Evolutionary conservation across 2,329 filamentous ascomycete genomes (phyloP).

Genomic region (Cladosporium cucumerinum): DNA sequence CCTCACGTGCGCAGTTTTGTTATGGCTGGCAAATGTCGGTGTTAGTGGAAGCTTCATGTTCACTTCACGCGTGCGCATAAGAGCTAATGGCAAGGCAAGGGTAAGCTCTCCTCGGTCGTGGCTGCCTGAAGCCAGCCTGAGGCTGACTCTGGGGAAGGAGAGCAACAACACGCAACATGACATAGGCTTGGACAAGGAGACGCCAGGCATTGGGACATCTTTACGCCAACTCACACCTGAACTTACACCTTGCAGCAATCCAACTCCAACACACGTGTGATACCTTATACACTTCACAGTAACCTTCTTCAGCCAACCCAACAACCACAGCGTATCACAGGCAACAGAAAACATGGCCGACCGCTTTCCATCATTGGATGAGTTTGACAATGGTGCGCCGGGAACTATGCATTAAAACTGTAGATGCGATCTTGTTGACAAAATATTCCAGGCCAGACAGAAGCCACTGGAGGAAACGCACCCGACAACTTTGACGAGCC

Average conservation of each 20-base stretch:
- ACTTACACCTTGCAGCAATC: neutral
- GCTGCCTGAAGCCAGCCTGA: neutral
- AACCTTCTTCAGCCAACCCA: neutral
- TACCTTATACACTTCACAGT: neutral
- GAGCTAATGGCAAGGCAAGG: neutral
- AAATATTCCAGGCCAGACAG: conserved; percentile 60
- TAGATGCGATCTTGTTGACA: conserved; percentile 18
- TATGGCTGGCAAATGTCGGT: neutral
- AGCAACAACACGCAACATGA: conserved; percentile 1
- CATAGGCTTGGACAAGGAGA: neutral
- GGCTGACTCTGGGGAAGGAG: neutral
- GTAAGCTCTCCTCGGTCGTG: neutral
- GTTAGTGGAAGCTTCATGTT: neutral
- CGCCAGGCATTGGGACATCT: conserved; percentile 3
- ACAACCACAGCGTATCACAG: conserved; percentile 2
- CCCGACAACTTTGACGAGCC: conserved; percentile 55
- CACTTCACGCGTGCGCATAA: neutral
- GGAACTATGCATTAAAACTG: neutral
- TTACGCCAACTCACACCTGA: neutral
- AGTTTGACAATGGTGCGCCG: conserved; percentile 49
- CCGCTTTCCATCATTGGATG: conserved; percentile 52
- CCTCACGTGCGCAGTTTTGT: neutral
- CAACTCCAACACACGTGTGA: neutral
- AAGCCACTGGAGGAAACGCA: conserved; percentile 52
- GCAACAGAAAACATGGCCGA: conserved; percentile 43